Conservation (phyloP, 192 early-diverging fungal genomes). For the Coemansia sp. region DNA sequence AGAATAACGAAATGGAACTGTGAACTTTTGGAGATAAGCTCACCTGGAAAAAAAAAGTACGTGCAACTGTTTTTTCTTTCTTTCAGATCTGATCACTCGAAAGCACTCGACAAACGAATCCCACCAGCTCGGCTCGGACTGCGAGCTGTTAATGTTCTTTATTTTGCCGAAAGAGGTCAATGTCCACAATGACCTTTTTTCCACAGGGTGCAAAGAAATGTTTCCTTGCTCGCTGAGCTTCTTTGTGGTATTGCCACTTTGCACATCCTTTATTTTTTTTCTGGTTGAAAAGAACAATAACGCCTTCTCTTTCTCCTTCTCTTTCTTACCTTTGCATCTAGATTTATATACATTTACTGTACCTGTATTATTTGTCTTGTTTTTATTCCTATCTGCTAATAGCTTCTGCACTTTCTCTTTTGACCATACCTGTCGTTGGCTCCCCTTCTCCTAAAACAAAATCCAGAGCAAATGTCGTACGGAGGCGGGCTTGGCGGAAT, state of each 20-base stretch:
- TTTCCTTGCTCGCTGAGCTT: neutral
- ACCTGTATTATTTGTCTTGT: neutral
- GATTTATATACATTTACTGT: neutral
- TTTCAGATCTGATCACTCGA: too few species aligned
- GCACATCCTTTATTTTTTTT: neutral
- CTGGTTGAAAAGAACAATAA: neutral
- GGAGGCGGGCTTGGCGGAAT: slow-evolving; percentile 27
- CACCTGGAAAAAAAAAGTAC: too few species aligned
- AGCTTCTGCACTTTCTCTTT: neutral
- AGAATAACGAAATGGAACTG: too few species aligned
- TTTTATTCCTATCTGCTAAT: neutral
- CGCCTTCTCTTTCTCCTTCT: neutral
- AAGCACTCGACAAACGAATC: too few species aligned
- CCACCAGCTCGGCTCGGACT: too few species aligned
- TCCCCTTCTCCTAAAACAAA: neutral
- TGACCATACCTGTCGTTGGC: neutral
- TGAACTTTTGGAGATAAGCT: too few species aligned
- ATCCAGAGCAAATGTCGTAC: neutral
- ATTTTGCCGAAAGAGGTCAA: too few species aligned
- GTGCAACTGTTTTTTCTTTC: too few species aligned
- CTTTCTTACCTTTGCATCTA: neutral
- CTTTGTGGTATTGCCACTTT: neutral
- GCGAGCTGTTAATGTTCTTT: too few species aligned
- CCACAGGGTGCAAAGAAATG: too few species aligned
- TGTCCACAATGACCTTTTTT: too few species aligned